Evolutionary conservation across 164 flowering plant genomes (phyloP).

Genomic region (Berberis vulgaris): DNA sequence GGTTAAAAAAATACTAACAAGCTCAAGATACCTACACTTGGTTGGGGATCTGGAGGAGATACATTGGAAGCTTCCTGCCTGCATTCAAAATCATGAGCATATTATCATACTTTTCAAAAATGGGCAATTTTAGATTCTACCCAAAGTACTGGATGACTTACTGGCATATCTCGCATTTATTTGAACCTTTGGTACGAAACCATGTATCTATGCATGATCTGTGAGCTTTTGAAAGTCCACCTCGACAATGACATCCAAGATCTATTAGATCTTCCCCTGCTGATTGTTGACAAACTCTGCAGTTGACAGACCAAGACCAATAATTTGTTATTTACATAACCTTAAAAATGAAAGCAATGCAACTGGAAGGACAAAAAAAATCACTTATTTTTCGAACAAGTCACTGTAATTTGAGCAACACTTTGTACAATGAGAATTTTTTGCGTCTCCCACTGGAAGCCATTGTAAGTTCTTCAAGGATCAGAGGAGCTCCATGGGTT

Average conservation of each 20-base stretch:
- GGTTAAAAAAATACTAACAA: not conserved
- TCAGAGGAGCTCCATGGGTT: too few relatives aligned
- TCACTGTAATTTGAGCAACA: not conserved
- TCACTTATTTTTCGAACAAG: not conserved
- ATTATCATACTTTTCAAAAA: not conserved
- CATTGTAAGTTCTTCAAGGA: too few relatives aligned
- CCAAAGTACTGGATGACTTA: conserved; percentile 24
- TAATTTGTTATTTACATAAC: not conserved
- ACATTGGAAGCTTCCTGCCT: conserved; percentile 62
- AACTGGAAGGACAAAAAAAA: not conserved
- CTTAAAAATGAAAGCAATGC: not conserved
- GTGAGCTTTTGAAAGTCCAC: conserved; percentile 67
- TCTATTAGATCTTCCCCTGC: conserved; percentile 57
- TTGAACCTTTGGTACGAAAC: conserved; percentile 72
- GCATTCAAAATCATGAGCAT: conserved; percentile 15
- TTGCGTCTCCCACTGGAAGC: not conserved
- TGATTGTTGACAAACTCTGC: conserved; percentile 72
- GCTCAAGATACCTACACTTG: conserved; percentile 35
- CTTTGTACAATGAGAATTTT: not conserved
- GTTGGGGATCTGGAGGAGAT: conserved; percentile 48
- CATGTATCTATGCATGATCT: conserved; percentile 66
- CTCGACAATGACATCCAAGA: conserved; percentile 76
- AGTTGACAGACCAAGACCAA: conserved; percentile 1
- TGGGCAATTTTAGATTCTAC: not conserved
- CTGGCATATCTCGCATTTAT: conserved; percentile 88